Evolutionary conservation across 345 rosid genomes (phyloP), one percentile per base, ranked within the genome.

Genomic region (Anastatica hierochuntica): DNA sequence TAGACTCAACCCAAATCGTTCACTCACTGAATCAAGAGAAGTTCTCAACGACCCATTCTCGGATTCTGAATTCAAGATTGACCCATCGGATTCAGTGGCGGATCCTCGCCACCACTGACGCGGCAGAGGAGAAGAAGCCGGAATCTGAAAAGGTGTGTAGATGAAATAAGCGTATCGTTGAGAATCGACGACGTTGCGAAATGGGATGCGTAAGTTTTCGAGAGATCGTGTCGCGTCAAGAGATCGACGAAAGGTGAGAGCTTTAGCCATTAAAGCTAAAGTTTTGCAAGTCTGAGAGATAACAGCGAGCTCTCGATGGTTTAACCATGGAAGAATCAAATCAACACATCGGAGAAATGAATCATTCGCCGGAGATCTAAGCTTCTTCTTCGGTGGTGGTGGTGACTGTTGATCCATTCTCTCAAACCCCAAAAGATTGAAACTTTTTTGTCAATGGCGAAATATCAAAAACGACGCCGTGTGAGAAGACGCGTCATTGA

Each of bases 261-360:
- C 50, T 50, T 58, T 70, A 49, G 85, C 64, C 44, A 63, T 8
- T 15, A 14, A 60, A 57, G 34, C 34, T 17, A 83, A 77, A 67
- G 75, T 3, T 67, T 73, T 81, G 80, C 84, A 83, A 62, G 95
- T 58, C 5, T 33, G 41, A 49, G 94, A 72, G 48, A 68, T 43
- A 36, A 42, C 12, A 44, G 90, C 85, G 8, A 92, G 86, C 16
- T 85, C 98, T 42, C 8, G 53, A 4, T 72, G 67, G 37, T 75
- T 70, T 30, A 92, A 76, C 84, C 85, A 83, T 40, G 94, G 95
- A 4, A 92, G 80, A 50, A 83, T 44, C 0, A 88, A 45, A 17
- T 49, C 59, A 0, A 83, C 72, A 39, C 69, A 82, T 16, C 51
- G 55, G 23, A 76, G 64, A 0, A 84, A 53, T 0, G n/a, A 43